phyloP scores from a whole-genome alignment of 2,329 filamentous ascomycete species.

The Fusarium subglutinans region DNA sequence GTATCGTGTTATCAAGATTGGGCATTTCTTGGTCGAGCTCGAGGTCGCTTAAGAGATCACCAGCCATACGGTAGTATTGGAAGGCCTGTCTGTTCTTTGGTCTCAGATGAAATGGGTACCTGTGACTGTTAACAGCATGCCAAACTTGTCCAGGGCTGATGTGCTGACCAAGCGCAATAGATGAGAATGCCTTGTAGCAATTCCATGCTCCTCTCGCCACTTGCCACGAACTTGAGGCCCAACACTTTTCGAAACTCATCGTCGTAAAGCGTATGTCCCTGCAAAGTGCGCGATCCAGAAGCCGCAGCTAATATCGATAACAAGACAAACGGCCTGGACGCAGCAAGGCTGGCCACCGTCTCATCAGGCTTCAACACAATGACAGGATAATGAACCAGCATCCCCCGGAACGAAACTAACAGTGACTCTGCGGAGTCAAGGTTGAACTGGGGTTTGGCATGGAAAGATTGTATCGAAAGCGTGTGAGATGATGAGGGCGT shows the following conservation, averaged over 20 bases:
- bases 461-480: conserved; percentile 51
- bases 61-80: conserved; percentile 63
- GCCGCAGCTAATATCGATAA: conserved; percentile 63
- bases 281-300: conserved; percentile 57
- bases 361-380: conserved; percentile 53
- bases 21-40: conserved; percentile 56
- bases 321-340: conserved; percentile 61
- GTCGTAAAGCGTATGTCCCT: conserved; percentile 64
- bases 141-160: too few species aligned
- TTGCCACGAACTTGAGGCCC: conserved; percentile 65
- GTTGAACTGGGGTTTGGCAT: conserved; percentile 63
- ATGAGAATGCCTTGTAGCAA: conserved; percentile 66
- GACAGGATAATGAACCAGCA: conserved; percentile 56
- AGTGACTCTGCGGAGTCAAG: conserved; percentile 61
- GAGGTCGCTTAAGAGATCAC: conserved; percentile 60
- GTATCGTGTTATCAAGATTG: neutral
- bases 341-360: conserved; percentile 56
- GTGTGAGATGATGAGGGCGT: conserved; percentile 45
- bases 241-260: conserved; percentile 66
- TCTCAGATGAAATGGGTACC: conserved; percentile 65
- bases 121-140: conserved; percentile 34
- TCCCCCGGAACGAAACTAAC: conserved; percentile 54
- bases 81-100: conserved; percentile 60
- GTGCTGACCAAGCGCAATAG: conserved; percentile 64
- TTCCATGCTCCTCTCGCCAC: conserved; percentile 66